Evolutionary conservation across 148 eudicot species (phyloP).

Genomic region (Amaranthus palmeri): DNA sequence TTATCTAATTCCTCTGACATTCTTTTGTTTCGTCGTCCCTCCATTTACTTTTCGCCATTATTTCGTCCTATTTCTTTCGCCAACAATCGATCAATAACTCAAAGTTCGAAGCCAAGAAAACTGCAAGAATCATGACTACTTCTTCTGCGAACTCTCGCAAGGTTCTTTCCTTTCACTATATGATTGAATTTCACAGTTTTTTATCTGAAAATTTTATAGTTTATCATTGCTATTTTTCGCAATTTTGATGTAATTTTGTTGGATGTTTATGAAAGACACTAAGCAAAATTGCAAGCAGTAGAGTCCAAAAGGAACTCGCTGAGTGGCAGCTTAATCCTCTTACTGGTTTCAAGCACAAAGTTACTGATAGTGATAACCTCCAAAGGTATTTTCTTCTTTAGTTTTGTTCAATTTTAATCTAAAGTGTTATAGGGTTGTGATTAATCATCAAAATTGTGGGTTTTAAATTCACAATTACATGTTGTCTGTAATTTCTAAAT

Average conservation of each 20-base stretch:
- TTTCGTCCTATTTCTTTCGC: not conserved
- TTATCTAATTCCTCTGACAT: no score
- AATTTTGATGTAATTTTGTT: not conserved
- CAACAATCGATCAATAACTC: not conserved
- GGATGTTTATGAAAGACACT: slow-evolving; percentile 24
- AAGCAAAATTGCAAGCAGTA: slow-evolving; percentile 57
- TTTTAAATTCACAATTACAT: no score
- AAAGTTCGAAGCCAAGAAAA: not conserved
- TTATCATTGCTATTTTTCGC: not conserved
- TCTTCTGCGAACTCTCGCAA: slow-evolving; percentile 46
- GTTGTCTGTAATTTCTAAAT: no score
- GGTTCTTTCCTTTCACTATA: slow-evolving; percentile 22
- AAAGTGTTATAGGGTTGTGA: slow-evolving; percentile 16
- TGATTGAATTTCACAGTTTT: slow-evolving; percentile 4
- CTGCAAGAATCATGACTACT: slow-evolving; percentile 23
- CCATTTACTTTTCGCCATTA: no score
- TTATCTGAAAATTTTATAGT: not conserved
- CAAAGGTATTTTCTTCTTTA: slow-evolving; percentile 36
- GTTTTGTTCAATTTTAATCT: not conserved
- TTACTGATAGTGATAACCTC: slow-evolving; percentile 57
- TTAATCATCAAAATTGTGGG: not conserved
- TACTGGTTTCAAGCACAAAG: slow-evolving; percentile 44
- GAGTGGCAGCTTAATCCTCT: slow-evolving; percentile 62
- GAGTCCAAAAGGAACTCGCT: slow-evolving; percentile 53
- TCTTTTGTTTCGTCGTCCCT: not conserved